These are phyloP conservation scores for Torrubiella hemipterigena DNA, from an alignment of 2,329 filamentous ascomycete species.

Conservation along the genomic window DNA sequence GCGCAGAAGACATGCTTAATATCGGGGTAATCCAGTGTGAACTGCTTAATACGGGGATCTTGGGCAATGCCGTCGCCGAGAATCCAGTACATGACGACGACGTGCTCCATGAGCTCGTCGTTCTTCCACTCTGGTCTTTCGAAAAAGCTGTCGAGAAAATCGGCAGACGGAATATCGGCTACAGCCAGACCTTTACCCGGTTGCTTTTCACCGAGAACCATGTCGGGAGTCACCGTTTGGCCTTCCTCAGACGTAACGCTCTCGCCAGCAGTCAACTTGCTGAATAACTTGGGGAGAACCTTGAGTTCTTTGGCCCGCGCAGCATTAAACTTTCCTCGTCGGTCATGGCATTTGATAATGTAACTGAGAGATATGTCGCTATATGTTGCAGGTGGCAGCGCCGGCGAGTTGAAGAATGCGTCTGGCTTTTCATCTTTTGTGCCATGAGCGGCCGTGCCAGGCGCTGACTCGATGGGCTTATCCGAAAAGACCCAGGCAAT, in stretches of 20 bases:
- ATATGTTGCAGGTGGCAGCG: constrained; percentile 56
- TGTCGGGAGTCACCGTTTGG: constrained; percentile 64
- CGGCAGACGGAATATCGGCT: constrained; percentile 60
- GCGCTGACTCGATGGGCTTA: constrained; percentile 2
- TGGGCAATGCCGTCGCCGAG: constrained; percentile 56
- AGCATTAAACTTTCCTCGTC: constrained; percentile 70
- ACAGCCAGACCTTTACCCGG: constrained; percentile 66
- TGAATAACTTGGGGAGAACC: constrained; percentile 47
- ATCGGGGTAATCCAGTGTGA: constrained; percentile 50
- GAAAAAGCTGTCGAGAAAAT: constrained; percentile 61
- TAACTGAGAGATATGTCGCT: constrained; percentile 68
- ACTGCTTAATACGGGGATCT: constrained; percentile 51
- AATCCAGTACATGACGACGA: constrained; percentile 69
- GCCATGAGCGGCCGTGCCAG: no score
- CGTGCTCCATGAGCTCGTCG: constrained; percentile 49
- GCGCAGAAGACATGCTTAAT: constrained; percentile 71
- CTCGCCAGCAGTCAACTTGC: constrained; percentile 47
- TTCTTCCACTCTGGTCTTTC: constrained; percentile 61
- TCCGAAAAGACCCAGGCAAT: constrained; percentile 16
- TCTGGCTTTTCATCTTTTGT: constrained; percentile 6
- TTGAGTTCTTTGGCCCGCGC: constrained; percentile 52
- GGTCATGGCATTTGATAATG: constrained; percentile 63
- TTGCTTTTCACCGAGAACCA: constrained; percentile 62
- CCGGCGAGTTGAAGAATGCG: constrained; percentile 13
- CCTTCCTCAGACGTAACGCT: constrained; percentile 54